These are phyloP conservation scores for Erodium maritimum DNA, from an alignment of 345 rosid species.

Conservation along the genomic window DNA sequence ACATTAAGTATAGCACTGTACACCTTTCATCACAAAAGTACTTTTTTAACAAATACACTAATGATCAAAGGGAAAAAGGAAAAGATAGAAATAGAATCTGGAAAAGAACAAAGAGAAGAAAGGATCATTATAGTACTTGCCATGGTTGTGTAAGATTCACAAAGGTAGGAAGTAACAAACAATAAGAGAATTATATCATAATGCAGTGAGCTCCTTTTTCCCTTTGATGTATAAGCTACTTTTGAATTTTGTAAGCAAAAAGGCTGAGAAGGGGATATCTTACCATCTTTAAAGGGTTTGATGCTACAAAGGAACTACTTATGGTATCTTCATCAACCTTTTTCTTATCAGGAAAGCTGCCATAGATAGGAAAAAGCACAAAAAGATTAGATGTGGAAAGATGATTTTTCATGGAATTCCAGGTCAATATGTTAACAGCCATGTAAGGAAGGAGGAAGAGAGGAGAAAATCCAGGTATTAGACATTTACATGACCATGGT, in stretches of 20 bases:
- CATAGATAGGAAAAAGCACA: slow-evolving; percentile 18
- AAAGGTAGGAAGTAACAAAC: slow-evolving; percentile 5
- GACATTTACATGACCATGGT: no score
- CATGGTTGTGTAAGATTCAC: neutral
- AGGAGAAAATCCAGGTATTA: no score
- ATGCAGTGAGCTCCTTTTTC: slow-evolving; percentile 1
- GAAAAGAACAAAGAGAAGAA: neutral
- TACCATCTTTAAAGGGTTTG: slow-evolving; percentile 55
- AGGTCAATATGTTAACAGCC: neutral
- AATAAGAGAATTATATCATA: slow-evolving; percentile 21
- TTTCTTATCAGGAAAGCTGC: slow-evolving; percentile 73
- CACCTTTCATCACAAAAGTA: neutral
- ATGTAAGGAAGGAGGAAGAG: no score
- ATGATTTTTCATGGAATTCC: slow-evolving; percentile 12
- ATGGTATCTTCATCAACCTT: slow-evolving; percentile 33
- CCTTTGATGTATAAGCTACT: neutral
- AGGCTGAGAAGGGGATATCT: slow-evolving; percentile 13
- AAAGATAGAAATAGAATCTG: neutral
- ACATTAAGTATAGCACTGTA: neutral
- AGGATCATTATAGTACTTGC: neutral
- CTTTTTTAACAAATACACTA: neutral
- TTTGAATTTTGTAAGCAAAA: neutral
- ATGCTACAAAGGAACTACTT: slow-evolving; percentile 34
- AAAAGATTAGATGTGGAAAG: slow-evolving; percentile 10
- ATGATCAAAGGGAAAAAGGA: neutral